Evolutionary conservation across 352 stramenopile genomes (phyloP), one percentile per base, ranked within the genome.

Genomic region (Globisporangium viniferum): DNA sequence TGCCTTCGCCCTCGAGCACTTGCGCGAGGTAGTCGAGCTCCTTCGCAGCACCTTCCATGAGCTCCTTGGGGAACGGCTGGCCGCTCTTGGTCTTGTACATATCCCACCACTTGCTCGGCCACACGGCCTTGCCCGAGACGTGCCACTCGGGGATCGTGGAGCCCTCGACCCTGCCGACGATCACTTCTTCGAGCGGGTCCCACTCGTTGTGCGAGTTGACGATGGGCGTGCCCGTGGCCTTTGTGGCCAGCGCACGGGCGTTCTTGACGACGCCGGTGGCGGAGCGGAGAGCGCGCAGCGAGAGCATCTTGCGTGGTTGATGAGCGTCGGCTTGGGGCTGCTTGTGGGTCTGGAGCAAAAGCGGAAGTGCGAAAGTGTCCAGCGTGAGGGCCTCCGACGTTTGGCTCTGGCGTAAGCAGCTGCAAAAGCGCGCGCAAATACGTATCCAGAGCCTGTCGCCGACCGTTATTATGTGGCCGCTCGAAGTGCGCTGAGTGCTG

Each of bases 151-250:
- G 90, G 71, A 97, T 96, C 41, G 90, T 97, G 24, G 90, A 86
- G 64, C 89, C 89, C 20, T 96, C 88, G 29, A 97, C 82, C 18
- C 86, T 77, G 3, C 89, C 90, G n/a, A 97, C 89, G 55, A 97
- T 97, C 54, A 97, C 87, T 66, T 97, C 90, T 72, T 97, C 90
- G 27, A 97, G 77, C 46, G 90, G 88, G 59, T 97, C 90, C 86
- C 89, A 97, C 69, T 97, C 90, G 62, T 94, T 97, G 80, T 96
- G 88, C 41, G 88, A 97, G 79, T 97, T 97, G 62, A 97, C 86
- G 41, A 90, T 84, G 22, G 81, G 84, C 51, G 79, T 89, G 48
- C 46, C 14, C 18, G 59, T 54, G 14, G 67, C 53, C n/a, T 68
- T 74, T 6, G 72, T 72, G 20, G 74, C 71, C 27, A 72, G 48